Percentiles rank a stretch among this genome's conserved stretches.
Conservation (phyloP, 2,329 filamentous ascomycete genomes). For the Fusarium hostae region DNA sequence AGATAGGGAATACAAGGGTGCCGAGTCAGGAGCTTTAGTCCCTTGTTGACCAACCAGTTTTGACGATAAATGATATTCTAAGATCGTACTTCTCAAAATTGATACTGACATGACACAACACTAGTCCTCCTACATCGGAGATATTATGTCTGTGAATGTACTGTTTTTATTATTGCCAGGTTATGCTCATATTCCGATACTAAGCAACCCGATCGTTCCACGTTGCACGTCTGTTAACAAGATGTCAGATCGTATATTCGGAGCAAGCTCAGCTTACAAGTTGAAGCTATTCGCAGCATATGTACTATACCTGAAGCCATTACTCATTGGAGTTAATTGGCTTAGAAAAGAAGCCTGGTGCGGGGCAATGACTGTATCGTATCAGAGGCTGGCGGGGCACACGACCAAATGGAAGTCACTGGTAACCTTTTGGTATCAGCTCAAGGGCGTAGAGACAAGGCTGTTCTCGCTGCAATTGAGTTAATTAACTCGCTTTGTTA, state of each 20-base stretch:
- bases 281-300: neutral
- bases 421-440: constrained; percentile 12
- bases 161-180: neutral
- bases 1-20: constrained; percentile 9
- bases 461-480: neutral
- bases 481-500: neutral
- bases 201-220: neutral
- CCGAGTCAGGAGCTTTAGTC: neutral
- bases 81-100: constrained; percentile 1
- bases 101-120: neutral
- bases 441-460: neutral
- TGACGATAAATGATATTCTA: constrained; percentile 38
- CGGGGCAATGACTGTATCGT: constrained; percentile 13
- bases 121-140: neutral
- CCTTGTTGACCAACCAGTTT: constrained; percentile 8
- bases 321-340: neutral
- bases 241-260: neutral
- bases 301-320: neutral
- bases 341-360: constrained; percentile 2
- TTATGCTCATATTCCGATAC: neutral
- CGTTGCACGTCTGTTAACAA: neutral
- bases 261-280: neutral
- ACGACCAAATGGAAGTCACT: constrained; percentile 25
- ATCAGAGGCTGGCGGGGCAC: constrained; percentile 22
- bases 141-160: neutral